These are phyloP conservation scores for Fusarium pseudocircinatum DNA, from an alignment of 2,329 filamentous ascomycete genomes.

Conservation along the genomic window DNA sequence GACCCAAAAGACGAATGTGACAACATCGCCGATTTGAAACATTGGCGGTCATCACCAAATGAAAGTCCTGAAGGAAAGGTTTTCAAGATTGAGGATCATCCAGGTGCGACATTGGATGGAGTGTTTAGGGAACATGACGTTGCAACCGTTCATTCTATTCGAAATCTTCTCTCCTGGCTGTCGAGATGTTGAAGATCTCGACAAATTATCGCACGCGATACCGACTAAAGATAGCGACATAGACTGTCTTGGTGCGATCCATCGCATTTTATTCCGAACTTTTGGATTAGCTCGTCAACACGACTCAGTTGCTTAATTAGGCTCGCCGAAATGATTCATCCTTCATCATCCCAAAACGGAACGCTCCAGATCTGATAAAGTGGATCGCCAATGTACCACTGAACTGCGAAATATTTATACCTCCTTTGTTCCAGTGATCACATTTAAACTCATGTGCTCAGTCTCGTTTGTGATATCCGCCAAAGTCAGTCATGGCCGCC, in stretches of 20 bases:
- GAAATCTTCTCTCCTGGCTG: constrained; percentile 18
- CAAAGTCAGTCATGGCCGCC: not conserved
- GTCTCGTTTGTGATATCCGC: fast-evolving
- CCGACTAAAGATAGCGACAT: not conserved
- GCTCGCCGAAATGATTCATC: constrained; percentile 1
- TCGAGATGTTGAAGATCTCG: not conserved
- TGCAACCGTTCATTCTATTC: constrained; percentile 19
- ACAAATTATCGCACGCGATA: not conserved
- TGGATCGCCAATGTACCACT: no score
- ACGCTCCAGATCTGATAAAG: not conserved
- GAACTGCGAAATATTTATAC: not conserved
- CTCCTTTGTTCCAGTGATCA: no score
- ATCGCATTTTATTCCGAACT: not conserved
- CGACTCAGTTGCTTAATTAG: not conserved
- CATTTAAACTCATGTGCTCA: no score
- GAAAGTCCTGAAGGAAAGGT: fast-evolving
- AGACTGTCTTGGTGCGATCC: fast-evolving
- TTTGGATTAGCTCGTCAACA: not conserved
- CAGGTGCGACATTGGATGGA: not conserved
- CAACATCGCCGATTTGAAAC: not conserved
- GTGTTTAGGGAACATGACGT: not conserved
- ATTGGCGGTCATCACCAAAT: not conserved
- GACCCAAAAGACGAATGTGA: constrained; percentile 15
- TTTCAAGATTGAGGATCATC: constrained; percentile 8
- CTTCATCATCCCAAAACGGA: not conserved